phyloP scores from a whole-genome alignment of 768 basidiomycete species.

The Amanita muscaria region DNA sequence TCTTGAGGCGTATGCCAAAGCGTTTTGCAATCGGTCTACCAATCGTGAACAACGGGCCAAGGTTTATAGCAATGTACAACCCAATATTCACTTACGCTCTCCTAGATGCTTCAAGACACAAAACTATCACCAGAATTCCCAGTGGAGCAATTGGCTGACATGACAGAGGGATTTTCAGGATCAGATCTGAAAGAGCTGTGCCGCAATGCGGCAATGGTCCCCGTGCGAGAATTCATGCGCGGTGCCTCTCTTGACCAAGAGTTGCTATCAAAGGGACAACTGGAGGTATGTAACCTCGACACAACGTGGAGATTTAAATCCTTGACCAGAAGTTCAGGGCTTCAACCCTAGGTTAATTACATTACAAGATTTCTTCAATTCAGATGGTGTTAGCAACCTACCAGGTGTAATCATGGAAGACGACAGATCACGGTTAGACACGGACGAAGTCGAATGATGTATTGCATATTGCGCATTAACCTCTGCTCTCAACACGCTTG shows the following conservation, averaged over 20 bases:
- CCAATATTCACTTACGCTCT: too few relatives aligned
- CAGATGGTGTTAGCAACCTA: constrained; percentile 31
- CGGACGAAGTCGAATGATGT: constrained; percentile 9
- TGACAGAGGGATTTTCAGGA: constrained; percentile 73
- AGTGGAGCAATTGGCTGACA: constrained; percentile 51
- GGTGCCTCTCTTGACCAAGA: constrained; percentile 32
- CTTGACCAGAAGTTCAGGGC: constrained; percentile 39
- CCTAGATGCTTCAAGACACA: constrained; percentile 80
- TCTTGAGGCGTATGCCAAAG: constrained; percentile 96
- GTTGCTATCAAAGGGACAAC: constrained; percentile 40
- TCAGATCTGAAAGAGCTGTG: constrained; percentile 91
- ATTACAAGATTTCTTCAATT: constrained; percentile 56
- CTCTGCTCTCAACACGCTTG: constrained; percentile 9
- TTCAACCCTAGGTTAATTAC: constrained; percentile 69
- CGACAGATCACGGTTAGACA: constrained; percentile 17
- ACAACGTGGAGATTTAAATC: not conserved
- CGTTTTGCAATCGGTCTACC: constrained; percentile 85
- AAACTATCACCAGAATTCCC: constrained; percentile 54
- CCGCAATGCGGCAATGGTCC: constrained; percentile 88
- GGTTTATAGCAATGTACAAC: too few relatives aligned
- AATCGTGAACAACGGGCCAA: constrained; percentile 68
- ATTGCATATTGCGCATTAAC: constrained; percentile 8
- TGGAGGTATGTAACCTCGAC: constrained; percentile 24
- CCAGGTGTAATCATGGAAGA: constrained; percentile 21
- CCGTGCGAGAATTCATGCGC: constrained; percentile 78